A percentile compares a stretch with the other conserved stretches of the same genome.
These are phyloP conservation scores for Asparagopsis taxiformis DNA, from an alignment of 31 red algal species.

Conservation along the genomic window DNA sequence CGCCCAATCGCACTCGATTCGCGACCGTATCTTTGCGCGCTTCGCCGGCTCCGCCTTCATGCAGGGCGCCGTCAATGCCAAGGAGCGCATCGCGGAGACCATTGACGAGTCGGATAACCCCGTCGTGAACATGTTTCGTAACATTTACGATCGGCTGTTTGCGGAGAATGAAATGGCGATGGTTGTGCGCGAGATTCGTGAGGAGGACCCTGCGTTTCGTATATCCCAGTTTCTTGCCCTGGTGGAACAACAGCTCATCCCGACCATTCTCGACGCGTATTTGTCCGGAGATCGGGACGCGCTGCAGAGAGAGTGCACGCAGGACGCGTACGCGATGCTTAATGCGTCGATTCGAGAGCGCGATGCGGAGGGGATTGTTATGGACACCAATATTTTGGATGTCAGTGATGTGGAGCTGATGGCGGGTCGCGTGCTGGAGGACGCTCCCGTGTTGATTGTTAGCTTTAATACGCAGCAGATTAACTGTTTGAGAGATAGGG, in stretches of 20 bases:
- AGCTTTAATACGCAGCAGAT: slow-evolving; percentile 93
- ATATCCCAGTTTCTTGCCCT: slow-evolving; percentile 77
- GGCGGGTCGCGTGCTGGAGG: slow-evolving; percentile 76
- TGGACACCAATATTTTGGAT: slow-evolving; percentile 87
- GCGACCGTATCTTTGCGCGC: slow-evolving; percentile 82
- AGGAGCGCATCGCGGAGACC: slow-evolving; percentile 81
- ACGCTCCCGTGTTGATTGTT: slow-evolving; percentile 89
- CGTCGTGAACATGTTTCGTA: slow-evolving; percentile 74
- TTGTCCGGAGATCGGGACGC: slow-evolving; percentile 59
- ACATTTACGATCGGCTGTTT: slow-evolving; percentile 92
- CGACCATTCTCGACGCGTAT: slow-evolving; percentile 81
- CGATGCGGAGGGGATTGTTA: slow-evolving; percentile 68
- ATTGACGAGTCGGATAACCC: slow-evolving; percentile 91
- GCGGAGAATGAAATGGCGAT: slow-evolving; percentile 94
- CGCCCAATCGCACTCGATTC: slow-evolving; percentile 62
- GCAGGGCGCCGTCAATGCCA: slow-evolving; percentile 81
- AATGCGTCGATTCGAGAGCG: slow-evolving; percentile 79
- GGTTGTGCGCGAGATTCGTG: slow-evolving; percentile 90
- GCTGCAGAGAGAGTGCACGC: slow-evolving; percentile 55
- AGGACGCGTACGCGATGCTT: slow-evolving; percentile 83
- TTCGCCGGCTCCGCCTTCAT: slow-evolving; percentile 93
- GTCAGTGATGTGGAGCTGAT: slow-evolving; percentile 84
- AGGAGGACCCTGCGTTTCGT: slow-evolving; percentile 65
- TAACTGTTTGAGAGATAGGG: slow-evolving; percentile 79
- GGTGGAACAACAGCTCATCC: slow-evolving; percentile 67